Evolutionary conservation across 176 grass and related monocot species (phyloP), one percentile per base, ranked within the genome.

Genomic region (Carex scoparia): DNA sequence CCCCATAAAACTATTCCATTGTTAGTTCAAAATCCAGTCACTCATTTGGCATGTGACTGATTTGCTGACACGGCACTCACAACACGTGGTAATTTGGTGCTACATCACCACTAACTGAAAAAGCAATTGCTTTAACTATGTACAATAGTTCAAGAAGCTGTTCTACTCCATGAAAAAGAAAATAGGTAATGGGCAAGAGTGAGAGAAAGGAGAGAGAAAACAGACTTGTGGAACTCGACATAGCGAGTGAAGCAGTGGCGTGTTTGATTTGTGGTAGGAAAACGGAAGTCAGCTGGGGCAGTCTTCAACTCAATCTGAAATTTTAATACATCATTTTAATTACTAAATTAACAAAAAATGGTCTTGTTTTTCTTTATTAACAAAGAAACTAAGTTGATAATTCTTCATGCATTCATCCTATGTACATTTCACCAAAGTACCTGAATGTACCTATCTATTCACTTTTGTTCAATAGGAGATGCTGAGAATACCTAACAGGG

Each of bases 241-340:
- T 97, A 97, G 71, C 94, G 90, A 61, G 94, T 91, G 79, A 97
- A 97, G 69, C 94, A 97, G n/a, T 94, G 94, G 60, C 90, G 91
- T 30, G 92, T 94, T 80, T 97, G 94, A 85, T 97, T 97, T 4
- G 94, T 92, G 33, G 92, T 94, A 72, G 94, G 94, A 75, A 97
- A 97, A 55, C 94, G 90, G 55, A 97, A 94, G 77, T 94, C 94
- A 33, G 92, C 90, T 85, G 94, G 94, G 71, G 94, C 92, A 33
- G 94, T 97, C 88, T 97, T 97, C 69, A 97, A 72, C 90, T 97
- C 91, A 92, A 97, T 77, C 91, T 97, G 88, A 57, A 60, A 85
- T 7, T 84, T 54, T 5, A 58, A 60, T 13, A 93, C 18, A 84
- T 83, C 46, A 35, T 5, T 9, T 32, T 5, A 1, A 78, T 77